phyloP scores from a whole-genome alignment of 1,284 basidiomycete genomes.

The Porogramme epimiltina region DNA sequence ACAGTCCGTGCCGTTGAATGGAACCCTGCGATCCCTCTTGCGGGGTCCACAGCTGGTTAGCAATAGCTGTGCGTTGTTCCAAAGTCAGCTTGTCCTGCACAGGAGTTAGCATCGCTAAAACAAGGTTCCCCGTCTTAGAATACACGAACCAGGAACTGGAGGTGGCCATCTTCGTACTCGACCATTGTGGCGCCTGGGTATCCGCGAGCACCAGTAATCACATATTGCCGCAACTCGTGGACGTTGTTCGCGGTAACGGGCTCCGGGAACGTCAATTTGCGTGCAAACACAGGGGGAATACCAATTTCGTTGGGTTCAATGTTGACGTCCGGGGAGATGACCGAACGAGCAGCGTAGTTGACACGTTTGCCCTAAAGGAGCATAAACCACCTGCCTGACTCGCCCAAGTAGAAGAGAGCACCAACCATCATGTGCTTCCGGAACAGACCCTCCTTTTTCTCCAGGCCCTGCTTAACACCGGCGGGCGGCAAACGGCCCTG shows the following conservation, averaged over 20 bases:
- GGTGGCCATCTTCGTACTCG: conserved; percentile 92
- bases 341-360: conserved; percentile 98
- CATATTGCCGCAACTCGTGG: conserved; percentile 86
- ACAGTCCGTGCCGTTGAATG: conserved; percentile 56
- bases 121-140: background rate
- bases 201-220: conserved; percentile 88
- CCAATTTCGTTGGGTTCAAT: conserved; percentile 99
- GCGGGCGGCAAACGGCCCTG: conserved; percentile 93
- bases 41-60: conserved; percentile 95
- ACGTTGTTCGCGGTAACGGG: conserved; percentile 94
- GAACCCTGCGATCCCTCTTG: conserved; percentile 69
- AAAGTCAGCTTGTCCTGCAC: conserved; percentile 79
- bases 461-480: conserved; percentile 95
- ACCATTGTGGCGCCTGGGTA: conserved; percentile 96
- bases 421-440: conserved; percentile 99
- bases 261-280: conserved; percentile 97
- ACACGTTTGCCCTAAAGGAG: conserved; percentile 90
- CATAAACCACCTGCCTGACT: background rate
- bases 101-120: background rate
- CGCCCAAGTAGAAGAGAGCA: background rate
- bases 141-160: conserved; percentile 72
- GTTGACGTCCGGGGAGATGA: conserved; percentile 99
- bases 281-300: conserved; percentile 96
- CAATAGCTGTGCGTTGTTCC: conserved; percentile 93
- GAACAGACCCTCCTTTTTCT: conserved; percentile 99